Conservation (phyloP, 306 rosid species). For the Glycine soja region DNA sequence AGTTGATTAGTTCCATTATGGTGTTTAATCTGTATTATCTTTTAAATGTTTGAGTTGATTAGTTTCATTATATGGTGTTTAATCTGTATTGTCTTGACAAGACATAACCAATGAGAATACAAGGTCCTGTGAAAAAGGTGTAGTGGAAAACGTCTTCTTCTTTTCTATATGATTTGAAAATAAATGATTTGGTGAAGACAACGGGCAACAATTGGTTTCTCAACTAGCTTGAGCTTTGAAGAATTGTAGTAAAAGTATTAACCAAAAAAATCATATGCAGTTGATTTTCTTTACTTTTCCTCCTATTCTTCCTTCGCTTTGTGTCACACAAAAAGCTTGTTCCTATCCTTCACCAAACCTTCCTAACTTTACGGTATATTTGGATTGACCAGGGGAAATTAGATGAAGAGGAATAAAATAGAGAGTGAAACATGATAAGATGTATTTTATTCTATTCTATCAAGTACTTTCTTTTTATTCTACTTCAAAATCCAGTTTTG, state of each 20-base stretch:
- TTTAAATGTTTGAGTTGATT: not conserved
- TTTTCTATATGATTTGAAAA: not conserved
- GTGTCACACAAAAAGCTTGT: not conserved
- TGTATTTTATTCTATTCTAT: not conserved
- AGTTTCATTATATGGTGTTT: not conserved
- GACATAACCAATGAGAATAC: not conserved
- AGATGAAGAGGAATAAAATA: slow-evolving; percentile 3
- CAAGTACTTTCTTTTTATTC: not conserved
- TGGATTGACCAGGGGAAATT: not conserved
- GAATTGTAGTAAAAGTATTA: slow-evolving; percentile 2
- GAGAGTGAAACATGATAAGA: not conserved
- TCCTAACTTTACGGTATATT: not conserved
- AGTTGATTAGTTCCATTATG: not conserved
- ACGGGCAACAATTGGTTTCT: not conserved
- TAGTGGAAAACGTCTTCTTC: not conserved
- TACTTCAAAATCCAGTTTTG: too few species aligned
- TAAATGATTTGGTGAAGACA: not conserved
- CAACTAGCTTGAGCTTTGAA: not conserved
- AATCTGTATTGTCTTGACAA: not conserved
- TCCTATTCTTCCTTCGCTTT: not conserved
- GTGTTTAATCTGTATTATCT: not conserved
- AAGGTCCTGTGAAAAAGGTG: not conserved
- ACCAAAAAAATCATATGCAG: slow-evolving; percentile 14
- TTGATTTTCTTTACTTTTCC: slow-evolving; percentile 7
- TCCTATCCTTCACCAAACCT: not conserved